Conservation (phyloP, 192 early-diverging fungal species). For the Cladochytrium replicatum region DNA sequence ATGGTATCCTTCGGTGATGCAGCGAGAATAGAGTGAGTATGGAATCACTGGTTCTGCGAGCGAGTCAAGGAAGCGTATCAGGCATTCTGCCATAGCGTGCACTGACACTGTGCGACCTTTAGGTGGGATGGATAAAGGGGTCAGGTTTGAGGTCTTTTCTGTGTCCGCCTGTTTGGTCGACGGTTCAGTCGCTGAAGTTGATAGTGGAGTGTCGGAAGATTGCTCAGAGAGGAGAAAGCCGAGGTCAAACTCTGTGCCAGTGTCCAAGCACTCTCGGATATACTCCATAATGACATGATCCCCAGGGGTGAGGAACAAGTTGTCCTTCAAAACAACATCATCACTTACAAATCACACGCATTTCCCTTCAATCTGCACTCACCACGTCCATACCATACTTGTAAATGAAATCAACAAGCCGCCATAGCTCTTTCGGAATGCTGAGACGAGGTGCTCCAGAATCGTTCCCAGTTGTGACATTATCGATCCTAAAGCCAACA, state of each 20-base stretch:
- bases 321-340: slow-evolving; percentile 34
- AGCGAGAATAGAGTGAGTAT: slow-evolving; percentile 44
- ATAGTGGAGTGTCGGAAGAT: slow-evolving; percentile 1
- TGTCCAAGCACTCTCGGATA: slow-evolving; percentile 73
- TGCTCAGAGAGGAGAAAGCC: slow-evolving; percentile 17
- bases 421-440: slow-evolving; percentile 61
- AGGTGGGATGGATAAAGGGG: slow-evolving; percentile 25
- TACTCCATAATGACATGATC: slow-evolving; percentile 52
- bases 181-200: neutral
- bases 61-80: slow-evolving; percentile 60
- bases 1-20: slow-evolving; percentile 48
- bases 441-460: slow-evolving; percentile 16
- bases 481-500: too few species aligned
- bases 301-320: slow-evolving; percentile 52
- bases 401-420: slow-evolving; percentile 62
- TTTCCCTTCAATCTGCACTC: slow-evolving; percentile 10
- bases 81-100: slow-evolving; percentile 58
- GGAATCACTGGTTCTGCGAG: slow-evolving; percentile 70
- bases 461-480: slow-evolving; percentile 11
- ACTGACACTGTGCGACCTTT: slow-evolving; percentile 40
- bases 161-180: too few species aligned
- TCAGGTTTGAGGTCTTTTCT: too few species aligned
- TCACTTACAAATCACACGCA: neutral
- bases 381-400: slow-evolving; percentile 54
- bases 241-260: slow-evolving; percentile 56